phyloP scores from a whole-genome alignment of 768 basidiomycete species.

The Pilatotrama ljubarskyi region DNA sequence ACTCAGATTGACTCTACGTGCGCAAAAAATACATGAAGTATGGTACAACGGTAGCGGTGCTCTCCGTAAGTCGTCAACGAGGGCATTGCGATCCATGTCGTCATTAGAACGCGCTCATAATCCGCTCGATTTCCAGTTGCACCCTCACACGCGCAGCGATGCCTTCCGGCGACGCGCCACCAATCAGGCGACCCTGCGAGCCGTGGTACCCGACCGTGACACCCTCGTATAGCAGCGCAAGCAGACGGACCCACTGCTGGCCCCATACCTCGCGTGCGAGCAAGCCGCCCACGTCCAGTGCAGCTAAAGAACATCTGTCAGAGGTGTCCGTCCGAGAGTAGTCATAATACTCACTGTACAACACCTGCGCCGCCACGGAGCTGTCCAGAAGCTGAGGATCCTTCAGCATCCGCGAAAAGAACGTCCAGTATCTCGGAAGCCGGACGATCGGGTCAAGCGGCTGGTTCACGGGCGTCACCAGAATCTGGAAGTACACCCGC shows the following conservation, averaged over 20 bases:
- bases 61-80: neutral
- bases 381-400: constrained; percentile 52
- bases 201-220: constrained; percentile 54
- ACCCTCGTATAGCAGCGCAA: constrained; percentile 65
- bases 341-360: constrained; percentile 55
- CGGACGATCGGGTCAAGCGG: constrained; percentile 58
- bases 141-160: constrained; percentile 64
- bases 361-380: constrained; percentile 62
- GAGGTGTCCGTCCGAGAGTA: constrained; percentile 8
- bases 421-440: constrained; percentile 67
- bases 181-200: constrained; percentile 46
- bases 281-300: constrained; percentile 67
- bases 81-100: neutral
- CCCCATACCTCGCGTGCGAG: constrained; percentile 68
- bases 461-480: constrained; percentile 40
- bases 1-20: neutral
- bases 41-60: constrained; percentile 1
- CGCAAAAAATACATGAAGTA: neutral
- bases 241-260: constrained; percentile 75
- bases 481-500: constrained; percentile 82
- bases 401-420: constrained; percentile 63
- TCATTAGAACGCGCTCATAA: constrained; percentile 38
- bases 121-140: constrained; percentile 65
- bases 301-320: constrained; percentile 44
- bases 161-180: constrained; percentile 61